A percentile compares a stretch with the other conserved stretches of the same genome.
These are phyloP conservation scores for Amylostereum areolatum DNA, from an alignment of 1,284 basidiomycete genomes.

Conservation along the genomic window DNA sequence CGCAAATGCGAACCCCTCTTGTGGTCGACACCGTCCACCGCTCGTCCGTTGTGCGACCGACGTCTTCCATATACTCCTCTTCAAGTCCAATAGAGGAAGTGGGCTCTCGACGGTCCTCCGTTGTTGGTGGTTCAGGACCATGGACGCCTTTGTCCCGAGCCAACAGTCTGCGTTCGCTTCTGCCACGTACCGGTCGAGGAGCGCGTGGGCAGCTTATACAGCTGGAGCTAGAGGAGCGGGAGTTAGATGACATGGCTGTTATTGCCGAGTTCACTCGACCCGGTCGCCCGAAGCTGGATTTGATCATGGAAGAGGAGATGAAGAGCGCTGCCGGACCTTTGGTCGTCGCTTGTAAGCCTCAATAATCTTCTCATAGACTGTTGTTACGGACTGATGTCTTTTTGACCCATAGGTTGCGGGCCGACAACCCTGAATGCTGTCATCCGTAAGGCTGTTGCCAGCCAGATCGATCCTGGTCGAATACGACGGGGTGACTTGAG, in stretches of 20 bases:
- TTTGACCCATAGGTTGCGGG: slow-evolving; percentile 52
- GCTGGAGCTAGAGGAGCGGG: slow-evolving; percentile 60
- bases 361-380: background rate
- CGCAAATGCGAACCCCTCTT: too few species aligned
- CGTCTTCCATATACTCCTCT: too few species aligned
- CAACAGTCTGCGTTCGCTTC: slow-evolving; percentile 22
- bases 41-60: too few species aligned
- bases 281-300: slow-evolving; percentile 70
- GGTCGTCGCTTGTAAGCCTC: slow-evolving; percentile 61
- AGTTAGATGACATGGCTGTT: slow-evolving; percentile 60
- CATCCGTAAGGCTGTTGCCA: slow-evolving; percentile 62
- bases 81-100: too few species aligned
- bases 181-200: slow-evolving; percentile 18
- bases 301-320: slow-evolving; percentile 65
- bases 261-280: slow-evolving; percentile 67
- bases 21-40: too few species aligned
- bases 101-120: too few species aligned
- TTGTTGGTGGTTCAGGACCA: too few species aligned
- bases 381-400: background rate
- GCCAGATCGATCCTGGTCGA: slow-evolving; percentile 52
- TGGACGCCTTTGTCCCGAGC: slow-evolving; percentile 10
- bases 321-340: slow-evolving; percentile 48
- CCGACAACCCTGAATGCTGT: slow-evolving; percentile 69
- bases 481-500: slow-evolving; percentile 56
- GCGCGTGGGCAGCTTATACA: slow-evolving; percentile 20